phyloP scores from a whole-genome alignment of 768 basidiomycete species.

The Pleurotus eryngii region DNA sequence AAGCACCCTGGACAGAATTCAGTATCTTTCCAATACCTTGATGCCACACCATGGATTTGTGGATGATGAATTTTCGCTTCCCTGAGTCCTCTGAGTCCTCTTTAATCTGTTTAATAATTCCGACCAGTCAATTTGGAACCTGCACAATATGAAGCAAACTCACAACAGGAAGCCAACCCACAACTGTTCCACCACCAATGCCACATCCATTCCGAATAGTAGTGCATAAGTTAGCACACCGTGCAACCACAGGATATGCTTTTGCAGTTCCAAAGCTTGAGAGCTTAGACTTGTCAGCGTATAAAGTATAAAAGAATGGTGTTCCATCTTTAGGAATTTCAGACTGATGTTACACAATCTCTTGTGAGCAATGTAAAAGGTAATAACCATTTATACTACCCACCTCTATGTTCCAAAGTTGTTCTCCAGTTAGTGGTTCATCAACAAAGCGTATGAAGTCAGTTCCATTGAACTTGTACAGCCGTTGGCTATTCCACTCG shows the following conservation, averaged over 20 bases:
- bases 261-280: conserved; percentile 35
- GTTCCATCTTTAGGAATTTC: conserved; percentile 20
- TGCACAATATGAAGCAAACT: not conserved
- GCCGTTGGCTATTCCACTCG: conserved; percentile 26
- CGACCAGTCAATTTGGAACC: conserved; percentile 12
- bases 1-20: conserved; percentile 15
- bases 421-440: conserved; percentile 35
- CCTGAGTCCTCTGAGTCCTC: conserved; percentile 27
- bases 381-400: not conserved
- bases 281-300: conserved; percentile 37
- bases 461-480: conserved; percentile 28
- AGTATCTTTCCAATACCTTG: conserved; percentile 27
- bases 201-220: conserved; percentile 29
- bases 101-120: conserved; percentile 19
- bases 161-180: conserved; percentile 40
- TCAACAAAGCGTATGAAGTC: conserved; percentile 20
- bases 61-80: conserved; percentile 25
- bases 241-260: conserved; percentile 32
- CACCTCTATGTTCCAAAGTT: conserved; percentile 37
- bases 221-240: conserved; percentile 28
- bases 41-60: conserved; percentile 38
- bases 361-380: not conserved
- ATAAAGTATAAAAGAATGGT: conserved; percentile 30
- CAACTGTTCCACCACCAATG: conserved; percentile 29
- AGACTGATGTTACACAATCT: not conserved